Evolutionary conservation across 2,329 filamentous ascomycete genomes (phyloP).

Genomic region (Orbilia quercus): DNA sequence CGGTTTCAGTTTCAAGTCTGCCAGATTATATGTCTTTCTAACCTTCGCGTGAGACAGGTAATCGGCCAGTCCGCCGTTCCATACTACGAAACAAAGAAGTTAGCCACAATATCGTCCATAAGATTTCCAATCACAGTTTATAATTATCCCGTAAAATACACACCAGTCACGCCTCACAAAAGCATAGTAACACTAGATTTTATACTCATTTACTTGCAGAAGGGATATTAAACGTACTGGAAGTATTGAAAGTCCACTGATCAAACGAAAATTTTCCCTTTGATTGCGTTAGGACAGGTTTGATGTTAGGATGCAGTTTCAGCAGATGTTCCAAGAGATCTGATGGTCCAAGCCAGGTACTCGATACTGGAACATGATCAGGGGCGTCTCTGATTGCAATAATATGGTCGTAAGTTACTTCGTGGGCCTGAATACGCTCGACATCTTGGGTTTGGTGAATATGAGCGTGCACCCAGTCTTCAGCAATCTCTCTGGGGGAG

Average conservation of each 20-base stretch:
- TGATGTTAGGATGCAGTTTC: conserved; percentile 18
- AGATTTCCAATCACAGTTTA: too few relatives aligned
- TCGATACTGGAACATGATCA: conserved; percentile 22
- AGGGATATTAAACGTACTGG: conserved; percentile 22
- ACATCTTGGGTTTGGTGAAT: not conserved
- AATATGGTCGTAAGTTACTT: conserved; percentile 22
- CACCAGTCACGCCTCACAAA: too few relatives aligned
- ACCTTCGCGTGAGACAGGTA: conserved; percentile 30
- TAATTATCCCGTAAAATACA: too few relatives aligned
- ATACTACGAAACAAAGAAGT: conserved; percentile 21
- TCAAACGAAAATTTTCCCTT: conserved; percentile 1
- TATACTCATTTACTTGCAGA: too few relatives aligned
- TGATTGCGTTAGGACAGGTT: conserved; percentile 4
- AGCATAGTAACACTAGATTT: too few relatives aligned
- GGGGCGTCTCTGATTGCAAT: conserved; percentile 35
- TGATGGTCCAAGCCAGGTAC: conserved; percentile 15
- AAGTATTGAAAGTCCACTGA: conserved; percentile 31
- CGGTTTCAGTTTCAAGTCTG: conserved; percentile 11
- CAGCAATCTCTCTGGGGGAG: not conserved
- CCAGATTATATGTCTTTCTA: not conserved
- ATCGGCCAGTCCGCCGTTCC: conserved; percentile 40
- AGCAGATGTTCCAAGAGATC: conserved; percentile 29
- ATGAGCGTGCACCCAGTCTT: not conserved
- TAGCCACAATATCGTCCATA: not conserved
- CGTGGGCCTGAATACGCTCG: not conserved